Base-by-base conservation (phyloP, 129 eudicot species). In the Deinandra increscens region DNA sequence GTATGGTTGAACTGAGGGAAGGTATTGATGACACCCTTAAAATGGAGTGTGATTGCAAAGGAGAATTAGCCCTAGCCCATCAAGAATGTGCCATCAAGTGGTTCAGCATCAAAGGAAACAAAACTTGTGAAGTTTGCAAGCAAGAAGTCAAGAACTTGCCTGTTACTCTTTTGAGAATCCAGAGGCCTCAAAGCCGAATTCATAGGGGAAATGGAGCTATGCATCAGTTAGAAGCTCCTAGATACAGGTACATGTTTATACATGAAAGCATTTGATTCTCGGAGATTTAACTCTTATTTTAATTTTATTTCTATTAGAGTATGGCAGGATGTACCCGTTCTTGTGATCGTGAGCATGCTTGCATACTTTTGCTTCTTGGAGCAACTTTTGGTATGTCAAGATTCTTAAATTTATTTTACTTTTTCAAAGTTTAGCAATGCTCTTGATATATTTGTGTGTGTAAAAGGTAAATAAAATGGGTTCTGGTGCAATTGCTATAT, bases 31-130 rank as follows among this genome's bases (percentile, higher is more conserved):
- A 90, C 50, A 83, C 91, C 69, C 84, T 94, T 33, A 94, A 90
- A 77, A 83, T 94, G 97, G 99, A 94, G 66, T 90, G 99, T 49
- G 70, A 86, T 76, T 94, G 99, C 81, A 94, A 87, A 85, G 99
- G 99, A 9, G 99, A 85, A 73, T 91, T 94, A 33, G 97, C 96
- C 23, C 46, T 94, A 50, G 97, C 91, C 51, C 99, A 94, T 81
- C 88, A 79, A 73, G 99, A 84, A 78, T 94, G 99, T 76, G 94
- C 94, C 9, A 72, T 94, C 29, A 94, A 90, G 71, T 94, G 99
- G 99, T 94, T 94, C 71, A 90, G 93, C 80, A 82, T 94, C 29
- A 87, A 89, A 82, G 99, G 99, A 31, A 94, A 90, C 73, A 94
- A 87, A 75, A 94, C 84, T 48, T 94, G 99, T 81, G 99, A 94